Conservation (phyloP, 352 stramenopile genomes). For the Phytophthora boehmeriae region DNA sequence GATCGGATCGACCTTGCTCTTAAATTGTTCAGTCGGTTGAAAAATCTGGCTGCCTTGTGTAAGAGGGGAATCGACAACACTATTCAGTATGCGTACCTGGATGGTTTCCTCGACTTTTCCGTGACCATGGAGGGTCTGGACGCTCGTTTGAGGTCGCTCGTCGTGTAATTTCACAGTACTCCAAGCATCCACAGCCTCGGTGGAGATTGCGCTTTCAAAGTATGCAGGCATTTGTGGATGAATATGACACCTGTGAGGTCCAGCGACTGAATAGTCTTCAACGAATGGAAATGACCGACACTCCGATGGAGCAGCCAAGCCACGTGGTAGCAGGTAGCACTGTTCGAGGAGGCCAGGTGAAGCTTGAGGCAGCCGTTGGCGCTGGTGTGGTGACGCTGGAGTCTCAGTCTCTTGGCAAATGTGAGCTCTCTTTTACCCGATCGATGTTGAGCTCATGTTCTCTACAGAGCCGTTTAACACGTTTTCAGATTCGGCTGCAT, state of each 20-base stretch:
- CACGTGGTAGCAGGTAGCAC: not conserved
- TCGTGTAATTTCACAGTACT: slow-evolving; percentile 41
- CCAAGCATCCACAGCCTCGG: slow-evolving; percentile 40
- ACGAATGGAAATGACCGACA: slow-evolving; percentile 22
- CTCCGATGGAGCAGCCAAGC: slow-evolving; percentile 4
- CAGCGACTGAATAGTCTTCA: slow-evolving; percentile 22
- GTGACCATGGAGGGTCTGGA: slow-evolving; percentile 6
- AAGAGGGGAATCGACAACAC: slow-evolving; percentile 21
- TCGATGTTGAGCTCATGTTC: slow-evolving; percentile 78
- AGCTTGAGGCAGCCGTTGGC: slow-evolving; percentile 39
- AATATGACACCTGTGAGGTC: slow-evolving; percentile 43
- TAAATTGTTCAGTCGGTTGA: slow-evolving; percentile 36
- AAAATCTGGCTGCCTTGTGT: slow-evolving; percentile 1
- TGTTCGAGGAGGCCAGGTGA: slow-evolving; percentile 16
- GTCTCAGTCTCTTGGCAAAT: slow-evolving; percentile 38
- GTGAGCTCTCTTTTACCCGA: slow-evolving; percentile 61
- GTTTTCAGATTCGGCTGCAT: slow-evolving; percentile 39
- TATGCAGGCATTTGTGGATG: slow-evolving; percentile 46
- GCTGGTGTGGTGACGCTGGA: slow-evolving; percentile 31
- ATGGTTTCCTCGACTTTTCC: slow-evolving; percentile 69
- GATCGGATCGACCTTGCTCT: slow-evolving; percentile 44
- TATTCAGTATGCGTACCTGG: slow-evolving; percentile 66
- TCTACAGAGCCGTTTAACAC: slow-evolving; percentile 64
- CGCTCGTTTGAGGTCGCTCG: slow-evolving; percentile 42
- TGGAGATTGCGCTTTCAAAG: slow-evolving; percentile 55